Evolutionary conservation across 305 asterid species (phyloP), one percentile per base, ranked within the genome.

Genomic region (Fraxinus velutina): DNA sequence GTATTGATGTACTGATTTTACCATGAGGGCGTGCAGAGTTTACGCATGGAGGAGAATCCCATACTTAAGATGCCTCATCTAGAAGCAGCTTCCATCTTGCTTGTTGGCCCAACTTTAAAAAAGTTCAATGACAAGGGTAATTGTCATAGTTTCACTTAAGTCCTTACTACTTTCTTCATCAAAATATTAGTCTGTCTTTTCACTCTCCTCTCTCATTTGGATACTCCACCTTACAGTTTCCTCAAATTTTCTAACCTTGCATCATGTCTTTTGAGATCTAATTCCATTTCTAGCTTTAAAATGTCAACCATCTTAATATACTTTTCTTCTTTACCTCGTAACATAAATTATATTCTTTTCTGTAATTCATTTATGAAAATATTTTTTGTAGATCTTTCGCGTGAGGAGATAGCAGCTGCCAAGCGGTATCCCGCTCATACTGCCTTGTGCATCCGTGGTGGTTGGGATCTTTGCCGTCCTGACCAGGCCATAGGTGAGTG

Each of bases 21-120:
- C 86, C 60, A 74, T 79, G 82, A 80, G 80, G 85, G 78, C 82
- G 75, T 90, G 91, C 91, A 96, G 99, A 98, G 95, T 94, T 88
- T 96, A 86, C 98, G 98, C 47, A 83, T 96, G 77, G 99, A 94
- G 90, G 99, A 96, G 93, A 96, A 96, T 87, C 99, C 99, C 81
- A 92, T 96, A 83, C 97, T 96, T 81, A 91, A 91, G 94, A 91
- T 92, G 96, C 86, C 94, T 87, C 98, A 90, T 90, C 83, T 91
- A 66, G 99, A 93, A 93, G 99, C 97, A 79, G 98, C 98, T 89
- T 89, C 97, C 68, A 92, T 96, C 86, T 91, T 96, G 92, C 97
- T 96, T 78, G 93, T 94, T 75, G 99, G 99, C 75, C 97, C 96
- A 60, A 96, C 97, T 84, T 89, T 96, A 78, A 96, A 96, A 85